phyloP scores from a whole-genome alignment of 2,329 filamentous ascomycete genomes.

The Gaeumannomyces sp. region DNA sequence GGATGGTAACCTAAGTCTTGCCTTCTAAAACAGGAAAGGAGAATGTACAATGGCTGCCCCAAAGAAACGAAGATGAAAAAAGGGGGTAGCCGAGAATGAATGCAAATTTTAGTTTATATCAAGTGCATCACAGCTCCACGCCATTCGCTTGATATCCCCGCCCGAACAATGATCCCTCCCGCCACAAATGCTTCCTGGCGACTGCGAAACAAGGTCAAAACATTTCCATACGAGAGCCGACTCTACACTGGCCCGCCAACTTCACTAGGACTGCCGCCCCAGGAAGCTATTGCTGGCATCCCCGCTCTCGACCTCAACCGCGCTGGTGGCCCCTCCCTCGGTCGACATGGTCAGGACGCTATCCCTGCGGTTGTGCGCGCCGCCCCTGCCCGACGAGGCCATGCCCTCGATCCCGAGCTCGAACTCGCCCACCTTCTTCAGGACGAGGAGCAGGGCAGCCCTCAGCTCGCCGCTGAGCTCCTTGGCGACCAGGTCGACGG shows the following conservation, averaged over 20 bases:
- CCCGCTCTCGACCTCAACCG: conserved; percentile 19
- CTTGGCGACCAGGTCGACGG: conserved; percentile 73
- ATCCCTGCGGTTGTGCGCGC: conserved; percentile 12
- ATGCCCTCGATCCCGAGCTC: conserved; percentile 51
- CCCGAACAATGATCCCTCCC: not conserved
- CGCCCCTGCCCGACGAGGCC: conserved; percentile 17
- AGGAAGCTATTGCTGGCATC: conserved; percentile 21
- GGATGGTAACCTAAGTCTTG: not conserved
- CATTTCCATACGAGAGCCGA: not conserved
- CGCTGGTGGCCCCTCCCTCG: conserved; percentile 7
- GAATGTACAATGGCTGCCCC: not conserved
- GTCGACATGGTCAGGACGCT: conserved; percentile 16
- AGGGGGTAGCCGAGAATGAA: not conserved
- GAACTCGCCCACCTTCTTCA: conserved; percentile 79
- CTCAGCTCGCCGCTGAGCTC: conserved; percentile 79
- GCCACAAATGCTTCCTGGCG: not conserved
- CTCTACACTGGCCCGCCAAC: not conserved
- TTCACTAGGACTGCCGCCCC: conserved; percentile 13
- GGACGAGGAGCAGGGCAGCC: conserved; percentile 66
- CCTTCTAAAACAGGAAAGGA: not conserved
- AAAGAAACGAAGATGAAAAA: not conserved
- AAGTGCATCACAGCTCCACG: not conserved
- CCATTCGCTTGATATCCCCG: not conserved
- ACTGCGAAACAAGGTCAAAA: not conserved
- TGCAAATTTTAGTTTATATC: not conserved